Percentiles rank a stretch among this genome's conserved stretches.
Evolutionary conservation across 805 yeast species (phyloP).

Genomic region (Wickerhamomyces rabaulensis): DNA sequence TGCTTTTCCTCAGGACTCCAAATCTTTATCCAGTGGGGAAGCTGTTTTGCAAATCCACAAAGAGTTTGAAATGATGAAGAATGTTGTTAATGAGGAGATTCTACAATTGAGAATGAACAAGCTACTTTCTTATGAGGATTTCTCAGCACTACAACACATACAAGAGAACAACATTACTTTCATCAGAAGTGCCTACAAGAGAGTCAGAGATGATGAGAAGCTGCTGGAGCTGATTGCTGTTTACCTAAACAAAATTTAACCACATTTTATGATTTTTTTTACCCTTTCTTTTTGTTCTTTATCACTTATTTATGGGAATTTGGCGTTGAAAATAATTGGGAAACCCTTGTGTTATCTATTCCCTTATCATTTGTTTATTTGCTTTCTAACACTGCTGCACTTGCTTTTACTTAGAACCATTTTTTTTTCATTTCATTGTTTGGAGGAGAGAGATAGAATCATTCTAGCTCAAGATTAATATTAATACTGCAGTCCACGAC

Average conservation of each 20-base stretch:
- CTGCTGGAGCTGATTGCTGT: constrained; percentile 17
- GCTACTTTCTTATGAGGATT: constrained; percentile 15
- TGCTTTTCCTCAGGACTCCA: not conserved
- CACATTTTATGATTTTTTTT: not conserved
- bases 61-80: constrained; percentile 19
- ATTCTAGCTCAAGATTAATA: not conserved
- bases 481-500: not conserved
- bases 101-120: constrained; percentile 14
- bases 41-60: constrained; percentile 18
- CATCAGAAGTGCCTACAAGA: constrained; percentile 18
- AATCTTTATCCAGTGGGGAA: constrained; percentile 14
- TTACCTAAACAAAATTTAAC: constrained; percentile 12
- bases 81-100: constrained; percentile 16
- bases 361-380: not conserved
- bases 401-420: not conserved
- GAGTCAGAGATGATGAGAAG: constrained; percentile 15
- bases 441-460: not conserved
- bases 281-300: not conserved
- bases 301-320: not conserved
- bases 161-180: constrained; percentile 17
- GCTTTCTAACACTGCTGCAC: not conserved
- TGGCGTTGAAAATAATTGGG: not conserved
- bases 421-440: not conserved
- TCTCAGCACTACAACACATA: constrained; percentile 11
- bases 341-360: not conserved